Conservation (phyloP, 208 protist genomes). For the Acanthamoeba sp. region DNA sequence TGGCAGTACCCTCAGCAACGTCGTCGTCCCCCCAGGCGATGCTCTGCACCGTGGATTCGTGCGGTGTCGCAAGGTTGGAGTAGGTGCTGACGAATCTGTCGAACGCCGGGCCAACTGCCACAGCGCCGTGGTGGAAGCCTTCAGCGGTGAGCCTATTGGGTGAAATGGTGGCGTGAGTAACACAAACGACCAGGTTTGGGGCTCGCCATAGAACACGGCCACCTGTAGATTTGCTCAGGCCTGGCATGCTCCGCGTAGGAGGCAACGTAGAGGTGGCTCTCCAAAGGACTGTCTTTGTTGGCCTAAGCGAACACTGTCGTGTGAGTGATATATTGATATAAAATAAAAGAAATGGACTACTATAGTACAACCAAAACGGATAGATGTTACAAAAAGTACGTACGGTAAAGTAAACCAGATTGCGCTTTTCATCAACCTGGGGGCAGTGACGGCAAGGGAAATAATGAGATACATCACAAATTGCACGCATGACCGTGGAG, state of each 20-base stretch:
- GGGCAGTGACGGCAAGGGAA: no score
- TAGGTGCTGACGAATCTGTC: conserved; percentile 19
- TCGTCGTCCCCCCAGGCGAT: not conserved
- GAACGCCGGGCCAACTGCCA: not conserved
- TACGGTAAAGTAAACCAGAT: conserved; percentile 80
- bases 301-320: not conserved
- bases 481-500: not conserved
- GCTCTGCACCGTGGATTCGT: not conserved
- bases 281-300: conserved; percentile 72
- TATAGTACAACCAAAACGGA: no score
- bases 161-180: not conserved
- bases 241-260: not conserved
- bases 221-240: not conserved
- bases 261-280: conserved; percentile 82
- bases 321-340: no score
- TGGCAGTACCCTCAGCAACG: not conserved
- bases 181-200: not conserved
- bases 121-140: not conserved
- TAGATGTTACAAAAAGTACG: not conserved
- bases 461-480: conserved; percentile 69
- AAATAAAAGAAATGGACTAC: no score
- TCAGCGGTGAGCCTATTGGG: not conserved
- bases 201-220: not conserved
- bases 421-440: conserved; percentile 74
- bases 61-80: conserved; percentile 1